Base-by-base conservation (phyloP, 495 filamentous ascomycete species). In the Penicillium samsonianum region DNA sequence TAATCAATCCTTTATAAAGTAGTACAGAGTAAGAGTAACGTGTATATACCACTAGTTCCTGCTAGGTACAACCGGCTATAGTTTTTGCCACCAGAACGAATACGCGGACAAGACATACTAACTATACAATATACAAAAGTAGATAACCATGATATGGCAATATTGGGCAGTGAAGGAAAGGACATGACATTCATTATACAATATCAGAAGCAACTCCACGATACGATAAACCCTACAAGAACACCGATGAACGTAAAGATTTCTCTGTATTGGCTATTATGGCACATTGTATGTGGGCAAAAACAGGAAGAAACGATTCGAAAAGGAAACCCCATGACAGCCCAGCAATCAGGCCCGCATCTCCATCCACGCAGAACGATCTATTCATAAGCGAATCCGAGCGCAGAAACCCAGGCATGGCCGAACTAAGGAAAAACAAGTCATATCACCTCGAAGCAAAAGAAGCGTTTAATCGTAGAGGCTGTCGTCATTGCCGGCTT, bases 401-500 rank as follows among this genome's bases (percentile, higher is more conserved):
- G 51, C 45, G 53, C 55, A 58, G 43, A 47, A 65, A 57, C 20
- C 51, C 45, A 31, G 47, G 44, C 38, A 49, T 49, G 56, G 43
- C 59, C 7, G 38, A 65, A 55, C 63, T 28, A 46, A 52, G 54
- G 58, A 50, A 49, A 64, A 61, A 44, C 5, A 58, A 60, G 55
- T 49, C 46, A 61, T 50, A 53, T 42, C 53, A 53, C 47, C 35
- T 28, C 43, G 20, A 11, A 46, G 20, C 53, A 58, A 46, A 46
- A 58, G 59, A 65, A 59, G 67, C 65, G 61, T 73, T 77, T 78
- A 83, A 61, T 84, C 82, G 57, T 95, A 95, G 68, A 95, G 88
- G 77, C 87, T 90, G 66, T 94, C 91, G 68, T 95, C 90, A 70
- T 93, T 89, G 62, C 89, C 90, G 60, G 86, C 89, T 65, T 91